Evolutionary conservation across 768 basidiomycete species (phyloP).

Genomic region (Pleurotus platypus): DNA sequence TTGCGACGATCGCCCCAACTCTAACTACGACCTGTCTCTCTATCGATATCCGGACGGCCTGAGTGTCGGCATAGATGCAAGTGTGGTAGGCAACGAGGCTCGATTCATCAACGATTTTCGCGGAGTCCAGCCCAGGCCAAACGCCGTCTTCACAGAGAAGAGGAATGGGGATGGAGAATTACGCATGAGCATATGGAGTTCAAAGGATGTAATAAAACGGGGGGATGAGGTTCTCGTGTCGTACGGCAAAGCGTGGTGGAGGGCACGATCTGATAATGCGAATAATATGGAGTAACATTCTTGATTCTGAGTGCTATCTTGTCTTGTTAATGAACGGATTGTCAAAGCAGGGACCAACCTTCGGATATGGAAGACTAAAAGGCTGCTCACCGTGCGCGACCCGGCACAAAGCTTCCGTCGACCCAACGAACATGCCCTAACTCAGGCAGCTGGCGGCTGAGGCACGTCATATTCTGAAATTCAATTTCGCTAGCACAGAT

Average conservation of each 20-base stretch:
- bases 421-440: background rate
- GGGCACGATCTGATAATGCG: slow-evolving; percentile 28
- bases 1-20: slow-evolving; percentile 63
- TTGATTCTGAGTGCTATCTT: slow-evolving; percentile 1
- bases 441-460: background rate
- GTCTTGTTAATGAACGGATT: background rate
- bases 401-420: background rate
- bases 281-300: background rate
- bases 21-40: slow-evolving; percentile 91
- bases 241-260: slow-evolving; percentile 89
- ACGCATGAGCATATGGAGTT: slow-evolving; percentile 76
- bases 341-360: background rate
- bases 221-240: slow-evolving; percentile 85
- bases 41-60: slow-evolving; percentile 51
- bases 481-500: slow-evolving; percentile 1
- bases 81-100: slow-evolving; percentile 75
- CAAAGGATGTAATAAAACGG: slow-evolving; percentile 56
- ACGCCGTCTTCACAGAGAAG: slow-evolving; percentile 65
- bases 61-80: slow-evolving; percentile 78
- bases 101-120: slow-evolving; percentile 92
- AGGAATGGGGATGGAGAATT: slow-evolving; percentile 55
- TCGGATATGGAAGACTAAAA: background rate
- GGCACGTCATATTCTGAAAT: background rate
- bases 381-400: background rate
- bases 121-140: slow-evolving; percentile 65